Evolutionary conservation across 2,329 filamentous ascomycete genomes (phyloP), one percentile per base, ranked within the genome.

Genomic region (Aspergillus hortae): DNA sequence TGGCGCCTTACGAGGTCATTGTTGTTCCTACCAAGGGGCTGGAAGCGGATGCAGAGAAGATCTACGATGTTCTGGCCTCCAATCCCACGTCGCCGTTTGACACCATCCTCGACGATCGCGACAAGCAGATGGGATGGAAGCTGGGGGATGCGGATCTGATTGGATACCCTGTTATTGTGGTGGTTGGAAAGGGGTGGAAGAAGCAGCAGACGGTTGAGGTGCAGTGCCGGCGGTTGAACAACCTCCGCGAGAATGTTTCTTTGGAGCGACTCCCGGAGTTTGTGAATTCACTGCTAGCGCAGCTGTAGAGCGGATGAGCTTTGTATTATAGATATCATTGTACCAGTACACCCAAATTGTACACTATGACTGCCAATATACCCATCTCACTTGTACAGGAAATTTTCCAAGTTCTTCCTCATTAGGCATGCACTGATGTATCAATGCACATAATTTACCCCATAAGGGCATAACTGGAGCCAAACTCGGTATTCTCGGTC

Each of bases 61-160:
- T 95, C 4, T 90, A 90, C 57, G 88, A 92, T 64, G 56, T 59
- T 5, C 67, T 95, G 12, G 66, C 66, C 4, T 58, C 62, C 15
- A 44, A 55, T 1, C 52, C 58, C 11, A 46, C 50, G 5, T 54
- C 56, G 11, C 55, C 59, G 1, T 55, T 88, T 5, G 90, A 95
- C 65, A 75, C 81, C 2, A 77, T 90, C 2, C 71, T 95, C 1
- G 91, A 95, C 67, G 91, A 96, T 69, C 79, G 88, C 15, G 70
- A 75, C 25, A 80, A 83, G 59, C 76, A 80, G 1, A 77, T 96
- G 55, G 82, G 84, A 3, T 96, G 90, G 89, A 97, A 95, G 69
- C 76, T 97, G 65, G 85, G 84, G 35, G 94, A 99, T 72, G 94
- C 92, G 1, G 92, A 97, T 69, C 68, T 94, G 52, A 83, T 92